Evolutionary conservation across 2,329 filamentous ascomycete genomes (phyloP).

Genomic region (Alternaria hordeiaustralica): DNA sequence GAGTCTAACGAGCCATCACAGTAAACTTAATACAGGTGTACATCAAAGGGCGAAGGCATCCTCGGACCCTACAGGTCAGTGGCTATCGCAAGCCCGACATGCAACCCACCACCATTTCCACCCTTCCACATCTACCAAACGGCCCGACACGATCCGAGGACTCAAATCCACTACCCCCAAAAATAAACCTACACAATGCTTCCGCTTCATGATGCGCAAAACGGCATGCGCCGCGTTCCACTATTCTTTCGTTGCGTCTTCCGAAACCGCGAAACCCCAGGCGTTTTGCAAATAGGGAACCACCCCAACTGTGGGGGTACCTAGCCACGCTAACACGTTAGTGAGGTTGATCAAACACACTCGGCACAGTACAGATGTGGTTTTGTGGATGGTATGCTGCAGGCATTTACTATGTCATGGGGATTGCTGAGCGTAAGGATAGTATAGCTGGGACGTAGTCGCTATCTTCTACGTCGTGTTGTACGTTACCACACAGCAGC

Average conservation of each 20-base stretch:
- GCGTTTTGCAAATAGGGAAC: not conserved
- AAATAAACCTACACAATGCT: not conserved
- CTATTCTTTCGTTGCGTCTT: not conserved
- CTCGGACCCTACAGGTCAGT: not conserved
- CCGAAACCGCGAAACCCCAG: conserved; percentile 2
- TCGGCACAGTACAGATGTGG: not conserved
- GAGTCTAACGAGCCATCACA: not conserved
- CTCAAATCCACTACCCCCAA: not conserved
- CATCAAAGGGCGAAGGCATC: not conserved
- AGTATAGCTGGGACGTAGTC: not conserved
- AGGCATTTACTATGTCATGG: not conserved
- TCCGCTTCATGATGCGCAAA: not conserved
- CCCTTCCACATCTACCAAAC: not conserved
- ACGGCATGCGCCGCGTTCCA: not conserved
- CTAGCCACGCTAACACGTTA: not conserved
- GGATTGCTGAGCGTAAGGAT: not conserved
- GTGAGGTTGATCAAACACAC: not conserved
- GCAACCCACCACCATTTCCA: not conserved
- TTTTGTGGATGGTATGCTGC: not conserved
- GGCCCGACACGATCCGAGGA: not conserved
- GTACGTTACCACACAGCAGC: not conserved
- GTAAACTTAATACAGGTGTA: not conserved
- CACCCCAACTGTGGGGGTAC: not conserved
- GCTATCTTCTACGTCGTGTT: not conserved
- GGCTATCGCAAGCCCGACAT: not conserved